Evolutionary conservation across 2,329 filamentous ascomycete species (phyloP).

Genomic region (Trichoderma semiorbis): DNA sequence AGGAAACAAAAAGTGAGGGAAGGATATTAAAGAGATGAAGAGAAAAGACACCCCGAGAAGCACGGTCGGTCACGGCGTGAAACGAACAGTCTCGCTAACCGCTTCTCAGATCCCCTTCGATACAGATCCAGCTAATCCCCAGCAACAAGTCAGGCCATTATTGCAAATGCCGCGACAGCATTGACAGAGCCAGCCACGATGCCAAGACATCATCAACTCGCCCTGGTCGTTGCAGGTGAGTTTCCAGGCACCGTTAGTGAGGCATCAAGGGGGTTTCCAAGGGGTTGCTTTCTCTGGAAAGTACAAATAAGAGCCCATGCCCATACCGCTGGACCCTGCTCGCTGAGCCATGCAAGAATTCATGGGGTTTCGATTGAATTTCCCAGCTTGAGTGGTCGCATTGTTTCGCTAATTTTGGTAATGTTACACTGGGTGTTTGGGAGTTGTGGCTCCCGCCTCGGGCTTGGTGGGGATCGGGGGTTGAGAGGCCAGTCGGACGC

Average conservation of each 20-base stretch:
- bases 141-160: conserved; percentile 9
- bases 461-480: background rate
- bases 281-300: background rate
- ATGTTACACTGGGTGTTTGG: conserved; percentile 17
- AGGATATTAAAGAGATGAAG: background rate
- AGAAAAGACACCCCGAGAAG: background rate
- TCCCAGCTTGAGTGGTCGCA: background rate
- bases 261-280: background rate
- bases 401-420: conserved; percentile 4
- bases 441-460: conserved; percentile 13
- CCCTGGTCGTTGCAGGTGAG: conserved; percentile 13
- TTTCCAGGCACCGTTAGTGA: background rate
- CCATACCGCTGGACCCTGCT: too few relatives aligned
- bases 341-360: background rate
- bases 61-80: background rate
- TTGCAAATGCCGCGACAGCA: background rate
- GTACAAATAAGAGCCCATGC: background rate
- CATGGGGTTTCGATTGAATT: background rate
- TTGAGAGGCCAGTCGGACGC: conserved; percentile 7
- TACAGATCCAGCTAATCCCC: background rate
- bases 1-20: background rate
- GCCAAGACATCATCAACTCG: conserved; percentile 1
- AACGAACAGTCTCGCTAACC: background rate
- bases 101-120: conserved; percentile 3
- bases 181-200: background rate